Base-by-base conservation (phyloP, 208 protist species). In the Sergeia podlipaevii region DNA sequence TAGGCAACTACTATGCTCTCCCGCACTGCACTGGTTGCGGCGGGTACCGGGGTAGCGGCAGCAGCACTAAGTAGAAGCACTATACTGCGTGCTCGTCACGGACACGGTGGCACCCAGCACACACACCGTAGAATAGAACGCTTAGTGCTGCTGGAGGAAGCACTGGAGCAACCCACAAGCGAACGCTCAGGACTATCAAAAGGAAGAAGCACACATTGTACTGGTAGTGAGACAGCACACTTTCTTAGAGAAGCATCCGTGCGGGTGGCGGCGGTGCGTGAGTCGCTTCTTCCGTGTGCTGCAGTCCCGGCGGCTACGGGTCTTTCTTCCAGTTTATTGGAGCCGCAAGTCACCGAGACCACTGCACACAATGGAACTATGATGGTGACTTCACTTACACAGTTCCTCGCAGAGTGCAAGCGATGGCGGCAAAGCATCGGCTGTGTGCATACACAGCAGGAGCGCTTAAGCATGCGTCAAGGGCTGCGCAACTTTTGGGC, bases 321-420 rank as follows among this genome's bases (percentile, higher is more conserved):
- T n/a, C n/a, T n/a, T n/a, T n/a, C n/a, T n/a, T n/a, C n/a, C n/a
- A n/a, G n/a, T n/a, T n/a, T n/a, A n/a, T n/a, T n/a, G n/a, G n/a
- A n/a, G n/a, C n/a, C n/a, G n/a, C n/a, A n/a, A n/a, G n/a, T n/a
- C n/a, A n/a, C n/a, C n/a, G n/a, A n/a, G n/a, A n/a, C n/a, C n/a
- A n/a, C n/a, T n/a, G n/a, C n/a, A n/a, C n/a, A n/a, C n/a, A n/a
- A n/a, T n/a, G n/a, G n/a, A n/a, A n/a, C n/a, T n/a, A n/a, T 38
- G 34, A 38, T 15, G 34, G 56, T 45, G 4, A 18, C 44, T 18
- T 89, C 79, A 2, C 65, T 92, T 23, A 66, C 60, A 3, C 70
- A 87, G 30, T 92, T 92, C 39, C 59, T 92, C 34, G 33, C 70
- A 13, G 57, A 62, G 30, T 89, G 85, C 63, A 70, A 74, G 44